A percentile compares a stretch with the other conserved stretches of the same genome.
Conservation (phyloP, 345 rosid genomes). For the Combretum micranthum region DNA sequence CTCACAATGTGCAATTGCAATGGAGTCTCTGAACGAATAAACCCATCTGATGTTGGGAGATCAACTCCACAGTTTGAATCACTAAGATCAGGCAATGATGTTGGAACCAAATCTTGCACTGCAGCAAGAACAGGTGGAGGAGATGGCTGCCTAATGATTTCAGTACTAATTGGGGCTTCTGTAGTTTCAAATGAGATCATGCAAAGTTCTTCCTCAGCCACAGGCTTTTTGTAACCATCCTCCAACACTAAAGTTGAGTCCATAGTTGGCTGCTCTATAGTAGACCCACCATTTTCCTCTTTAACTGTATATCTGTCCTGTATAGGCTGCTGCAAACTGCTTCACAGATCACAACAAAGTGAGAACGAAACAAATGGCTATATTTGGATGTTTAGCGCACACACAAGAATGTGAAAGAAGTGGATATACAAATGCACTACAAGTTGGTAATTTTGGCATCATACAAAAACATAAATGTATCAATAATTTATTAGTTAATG, state of each 20-base stretch:
- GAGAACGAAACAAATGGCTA: too few relatives aligned
- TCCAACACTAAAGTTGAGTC: constrained; percentile 23
- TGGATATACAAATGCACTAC: too few relatives aligned
- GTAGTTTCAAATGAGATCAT: constrained; percentile 89
- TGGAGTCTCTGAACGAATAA: constrained; percentile 59
- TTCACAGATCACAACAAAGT: constrained; percentile 16
- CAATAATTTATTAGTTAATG: too few relatives aligned
- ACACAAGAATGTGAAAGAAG: too few relatives aligned
- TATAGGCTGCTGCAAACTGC: constrained; percentile 38
- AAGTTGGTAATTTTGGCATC: too few relatives aligned
- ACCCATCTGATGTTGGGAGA: constrained; percentile 41
- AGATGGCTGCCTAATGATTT: constrained; percentile 75
- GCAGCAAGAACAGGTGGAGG: constrained; percentile 94
- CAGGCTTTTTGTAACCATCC: constrained; percentile 27
- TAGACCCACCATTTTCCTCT: constrained; percentile 22
- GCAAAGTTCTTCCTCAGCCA: constrained; percentile 46
- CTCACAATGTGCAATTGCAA: constrained; percentile 91
- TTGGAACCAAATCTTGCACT: constrained; percentile 71
- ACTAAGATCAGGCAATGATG: constrained; percentile 37
- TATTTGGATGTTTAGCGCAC: not conserved
- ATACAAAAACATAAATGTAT: too few relatives aligned
- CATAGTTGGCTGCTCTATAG: constrained; percentile 35
- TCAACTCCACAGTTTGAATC: constrained; percentile 41
- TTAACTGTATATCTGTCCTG: constrained; percentile 35
- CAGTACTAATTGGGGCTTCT: constrained; percentile 36